Base-by-base conservation (phyloP, 2,329 filamentous ascomycete genomes). In the Cyanodermella asteris region DNA sequence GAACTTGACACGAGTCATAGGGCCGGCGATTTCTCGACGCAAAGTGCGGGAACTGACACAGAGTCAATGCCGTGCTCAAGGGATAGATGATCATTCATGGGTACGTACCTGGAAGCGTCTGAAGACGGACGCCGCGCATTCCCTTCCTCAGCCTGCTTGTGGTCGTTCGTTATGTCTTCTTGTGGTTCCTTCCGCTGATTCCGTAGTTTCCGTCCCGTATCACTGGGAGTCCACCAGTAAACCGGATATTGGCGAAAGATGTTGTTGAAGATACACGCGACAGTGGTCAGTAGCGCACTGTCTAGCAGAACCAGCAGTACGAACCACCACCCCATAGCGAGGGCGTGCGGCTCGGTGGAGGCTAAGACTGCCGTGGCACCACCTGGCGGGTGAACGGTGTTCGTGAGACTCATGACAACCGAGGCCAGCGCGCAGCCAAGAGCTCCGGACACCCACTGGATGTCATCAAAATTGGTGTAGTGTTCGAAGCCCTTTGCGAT, bases 181-280 rank as follows among this genome's bases (percentile, higher is more conserved):
- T n/a, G n/a, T n/a, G n/a, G n/a, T n/a, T n/a, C n/a, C n/a, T n/a
- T n/a, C n/a, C n/a, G n/a, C n/a, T n/a, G n/a, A n/a, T n/a, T n/a
- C n/a, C n/a, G n/a, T n/a, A n/a, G n/a, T n/a, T n/a, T n/a, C n/a
- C n/a, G n/a, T n/a, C n/a, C n/a, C n/a, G n/a, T n/a, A n/a, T n/a
- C n/a, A n/a, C n/a, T n/a, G n/a, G 61, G 51, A 2, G 63, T 61
- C 66, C 66, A 77, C 73, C 73, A 81, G 41, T 75, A 78, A 3
- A 62, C 34, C 0, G 74, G 74, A 32, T 65, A 80, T 11, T 56
- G 53, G 6, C 69, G 53, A 39, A 72, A 63, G 3, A 77, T 47
- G 32, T 81, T 81, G 38, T 78, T 77, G 30, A 77, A 37, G 5
- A 76, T 16, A 24, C 76, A 46, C 0, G 72, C 72, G 2, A 64